Evolutionary conservation across 352 stramenopile species (phyloP), one percentile per base, ranked within the genome.

Genomic region (Phytophthora pinifolia): DNA sequence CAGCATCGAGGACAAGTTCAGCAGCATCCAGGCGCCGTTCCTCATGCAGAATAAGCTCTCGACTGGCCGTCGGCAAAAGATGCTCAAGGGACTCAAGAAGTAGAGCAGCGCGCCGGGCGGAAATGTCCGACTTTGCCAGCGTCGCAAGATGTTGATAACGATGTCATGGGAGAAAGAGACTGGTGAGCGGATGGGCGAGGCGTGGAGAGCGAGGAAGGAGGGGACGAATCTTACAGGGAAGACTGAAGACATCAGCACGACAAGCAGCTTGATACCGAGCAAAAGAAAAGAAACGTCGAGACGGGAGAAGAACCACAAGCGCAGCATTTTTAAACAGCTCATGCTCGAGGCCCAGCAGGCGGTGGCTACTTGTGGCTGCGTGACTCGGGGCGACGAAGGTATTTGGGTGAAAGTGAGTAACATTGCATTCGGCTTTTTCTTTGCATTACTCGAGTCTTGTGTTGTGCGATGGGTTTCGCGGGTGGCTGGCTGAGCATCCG

Each of bases 31-130:
- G 69, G 84, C 84, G 43, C 84, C 84, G 12, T 94, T 94, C 67
- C 67, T 92, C 45, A 74, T 82, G 52, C 79, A 88, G 64, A 91
- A 89, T 69, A 94, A 94, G 61, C 76, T 94, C 34, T 94, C 84
- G 32, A 90, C 82, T 6, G 81, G 83, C 29, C 82, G 82, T 42
- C 76, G 84, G 13, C 84, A 94, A 72, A 92, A 92, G 68, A 94
- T 94, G 80, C 70, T 94, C 25, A 94, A 94, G 79, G 82, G 83
- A 12, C 67, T 94, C 39, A 92, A 90, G 67, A 94, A 94, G 66
- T 94, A 90, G 71, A 35, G 53, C 15, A 13, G 22, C 27, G 46
- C 36, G 45, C 41, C 36, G 45, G 38, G 29, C 46, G 31, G 52
- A 71, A 33, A 65, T 47, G 48, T 45, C 42, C 38, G 22, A 41